phyloP scores from a whole-genome alignment of 441 rosid genomes.

The Capsella rubella region DNA sequence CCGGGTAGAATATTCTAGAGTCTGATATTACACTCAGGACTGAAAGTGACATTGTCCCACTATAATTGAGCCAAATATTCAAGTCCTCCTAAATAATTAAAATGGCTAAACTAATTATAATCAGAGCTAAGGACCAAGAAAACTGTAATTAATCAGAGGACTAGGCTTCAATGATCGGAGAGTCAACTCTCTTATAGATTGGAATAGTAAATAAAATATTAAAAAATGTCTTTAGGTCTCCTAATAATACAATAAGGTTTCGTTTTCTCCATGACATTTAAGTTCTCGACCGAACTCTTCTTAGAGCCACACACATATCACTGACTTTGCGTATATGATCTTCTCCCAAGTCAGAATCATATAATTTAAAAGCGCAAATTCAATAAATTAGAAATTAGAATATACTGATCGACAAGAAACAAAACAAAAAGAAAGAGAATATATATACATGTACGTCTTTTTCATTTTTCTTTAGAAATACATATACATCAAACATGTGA shows the following conservation, averaged over 20 bases:
- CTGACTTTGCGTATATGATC: neutral
- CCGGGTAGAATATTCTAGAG: slow-evolving; percentile 14
- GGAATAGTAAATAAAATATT: neutral
- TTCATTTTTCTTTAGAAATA: too few relatives aligned
- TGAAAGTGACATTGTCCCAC: slow-evolving; percentile 38
- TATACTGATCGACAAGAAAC: too few relatives aligned
- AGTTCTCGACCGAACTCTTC: neutral
- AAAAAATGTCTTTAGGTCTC: neutral
- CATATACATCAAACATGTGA: too few relatives aligned
- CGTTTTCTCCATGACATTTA: neutral
- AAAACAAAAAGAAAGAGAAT: too few relatives aligned
- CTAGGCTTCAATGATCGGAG: neutral
- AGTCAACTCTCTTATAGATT: neutral
- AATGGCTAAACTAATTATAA: neutral
- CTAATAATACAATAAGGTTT: neutral
- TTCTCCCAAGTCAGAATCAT: neutral
- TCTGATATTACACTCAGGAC: slow-evolving; percentile 1
- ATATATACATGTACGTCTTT: too few relatives aligned
- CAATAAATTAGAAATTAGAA: too few relatives aligned
- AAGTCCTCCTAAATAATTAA: neutral
- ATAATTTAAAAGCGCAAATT: too few relatives aligned
- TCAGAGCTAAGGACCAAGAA: neutral
- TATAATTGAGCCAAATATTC: slow-evolving; percentile 18
- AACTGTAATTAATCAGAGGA: neutral
- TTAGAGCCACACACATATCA: neutral